Base-by-base conservation (phyloP, 2,329 filamentous ascomycete species). In the Ilyonectria mors-panacis region DNA sequence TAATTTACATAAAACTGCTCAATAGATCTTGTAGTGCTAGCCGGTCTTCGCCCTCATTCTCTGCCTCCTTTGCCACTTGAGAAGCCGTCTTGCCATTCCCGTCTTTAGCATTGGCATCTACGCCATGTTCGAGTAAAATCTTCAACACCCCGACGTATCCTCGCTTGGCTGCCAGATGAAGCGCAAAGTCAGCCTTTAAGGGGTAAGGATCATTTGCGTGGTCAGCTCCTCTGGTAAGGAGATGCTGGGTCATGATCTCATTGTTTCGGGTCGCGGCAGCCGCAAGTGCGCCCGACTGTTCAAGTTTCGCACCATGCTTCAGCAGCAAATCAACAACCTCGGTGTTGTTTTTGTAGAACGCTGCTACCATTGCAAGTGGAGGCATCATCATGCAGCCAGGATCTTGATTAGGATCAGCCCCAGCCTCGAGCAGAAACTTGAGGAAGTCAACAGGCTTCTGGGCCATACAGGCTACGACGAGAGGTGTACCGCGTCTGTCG, bases 391-490 rank as follows among this genome's bases (percentile, higher is more conserved):
- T 12, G 9, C 8, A 4, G 44, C 26, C 44, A 13, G 44, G 44
- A 17, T 66, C 53, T 19, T 63, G 65, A 33, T 70, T 69, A 3
- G 68, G 68, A 33, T 70, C 68, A n/a, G 63, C 66, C 19, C 68
- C 68, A 1, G 44, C 17, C 9, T 67, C 60, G 51, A 70, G 68
- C 1, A 70, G 37, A 23, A 63, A 67, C 15, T 30, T 44, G 26
- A 70, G 39, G 19, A 57, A 67, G 6, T 67, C 63, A 12, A 51
- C 15, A 4, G 56, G 33, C 44, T 66, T 57, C 10, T 51, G 48
- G 45, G 55, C 35, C 65, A 63, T 51, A 50, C 67, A 71, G 5
- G 69, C 69, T n/a, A 63, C 59, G 8, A 57, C 50, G 17, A 71
- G 56, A 17, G 67, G 63, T 4, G 69, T 56, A 17, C 69, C 69